Conservation (phyloP, 176 grass and related monocot species). For the Dendrocalamus sinicus region DNA sequence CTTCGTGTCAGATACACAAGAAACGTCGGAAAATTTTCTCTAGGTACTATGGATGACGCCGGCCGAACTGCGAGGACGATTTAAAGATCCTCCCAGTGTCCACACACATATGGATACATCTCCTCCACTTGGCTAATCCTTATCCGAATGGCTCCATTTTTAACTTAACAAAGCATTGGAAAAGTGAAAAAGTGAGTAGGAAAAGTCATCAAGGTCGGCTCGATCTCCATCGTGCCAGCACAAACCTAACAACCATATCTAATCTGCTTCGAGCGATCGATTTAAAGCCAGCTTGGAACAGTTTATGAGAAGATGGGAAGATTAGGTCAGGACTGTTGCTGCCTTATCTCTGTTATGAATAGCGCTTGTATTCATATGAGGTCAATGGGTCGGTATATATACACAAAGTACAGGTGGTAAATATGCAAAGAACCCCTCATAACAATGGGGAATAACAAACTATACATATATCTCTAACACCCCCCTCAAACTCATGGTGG, state of each 20-base stretch:
- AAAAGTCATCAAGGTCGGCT: background rate
- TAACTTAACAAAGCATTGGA: background rate
- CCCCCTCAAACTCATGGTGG: no score
- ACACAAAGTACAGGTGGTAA: no score
- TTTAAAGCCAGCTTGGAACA: background rate
- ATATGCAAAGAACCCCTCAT: no score
- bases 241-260: background rate
- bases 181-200: background rate
- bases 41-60: background rate
- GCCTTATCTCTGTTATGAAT: no score
- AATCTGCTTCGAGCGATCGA: background rate
- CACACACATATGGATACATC: background rate
- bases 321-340: constrained; percentile 4
- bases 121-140: background rate
- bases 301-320: constrained; percentile 1
- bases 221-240: background rate
- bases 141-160: background rate
- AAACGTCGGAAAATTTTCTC: background rate
- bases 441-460: no score
- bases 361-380: no score
- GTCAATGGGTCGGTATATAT: no score
- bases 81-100: background rate
- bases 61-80: background rate
- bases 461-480: no score
- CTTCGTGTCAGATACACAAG: background rate